These are phyloP conservation scores for Calonectria crousiana DNA, from an alignment of 2,329 filamentous ascomycete genomes.

Conservation along the genomic window DNA sequence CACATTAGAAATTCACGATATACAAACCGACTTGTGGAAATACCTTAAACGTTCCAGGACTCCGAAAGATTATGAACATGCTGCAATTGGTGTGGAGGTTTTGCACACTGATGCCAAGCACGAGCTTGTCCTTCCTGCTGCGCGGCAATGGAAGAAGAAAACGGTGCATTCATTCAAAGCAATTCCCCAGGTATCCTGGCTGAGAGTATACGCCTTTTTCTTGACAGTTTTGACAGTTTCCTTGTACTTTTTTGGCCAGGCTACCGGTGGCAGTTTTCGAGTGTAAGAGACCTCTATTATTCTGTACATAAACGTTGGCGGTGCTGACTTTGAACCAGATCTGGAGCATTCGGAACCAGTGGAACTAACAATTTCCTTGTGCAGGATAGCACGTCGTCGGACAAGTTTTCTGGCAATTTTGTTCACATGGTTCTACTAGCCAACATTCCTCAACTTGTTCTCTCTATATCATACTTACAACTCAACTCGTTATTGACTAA, in stretches of 20 bases:
- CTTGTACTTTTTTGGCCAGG: not conserved
- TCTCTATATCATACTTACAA: slow-evolving; percentile 3
- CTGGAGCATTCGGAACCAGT: slow-evolving; percentile 3
- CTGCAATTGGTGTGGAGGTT: not conserved
- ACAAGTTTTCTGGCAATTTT: slow-evolving; percentile 2
- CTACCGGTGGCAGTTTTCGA: not conserved
- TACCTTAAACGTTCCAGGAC: not conserved
- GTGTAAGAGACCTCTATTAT: not conserved
- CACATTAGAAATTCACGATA: not conserved
- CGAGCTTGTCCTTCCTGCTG: not conserved
- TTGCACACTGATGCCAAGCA: not conserved
- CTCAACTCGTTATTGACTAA: slow-evolving; percentile 3
- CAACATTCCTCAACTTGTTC: slow-evolving; percentile 8
- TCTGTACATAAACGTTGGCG: not conserved
- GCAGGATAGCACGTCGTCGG: not conserved
- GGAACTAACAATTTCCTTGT: slow-evolving; percentile 5
- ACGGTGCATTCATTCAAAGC: not conserved
- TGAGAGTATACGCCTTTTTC: not conserved
- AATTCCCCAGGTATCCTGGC: not conserved
- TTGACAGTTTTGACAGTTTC: not conserved
- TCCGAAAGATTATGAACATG: not conserved
- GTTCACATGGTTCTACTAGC: slow-evolving; percentile 1
- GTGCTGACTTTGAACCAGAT: not conserved
- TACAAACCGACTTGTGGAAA: not conserved
- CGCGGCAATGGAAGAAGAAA: slow-evolving; percentile 4